Conservation (phyloP, 352 stramenopile species). For the Phytophthora fragariaefolia region DNA sequence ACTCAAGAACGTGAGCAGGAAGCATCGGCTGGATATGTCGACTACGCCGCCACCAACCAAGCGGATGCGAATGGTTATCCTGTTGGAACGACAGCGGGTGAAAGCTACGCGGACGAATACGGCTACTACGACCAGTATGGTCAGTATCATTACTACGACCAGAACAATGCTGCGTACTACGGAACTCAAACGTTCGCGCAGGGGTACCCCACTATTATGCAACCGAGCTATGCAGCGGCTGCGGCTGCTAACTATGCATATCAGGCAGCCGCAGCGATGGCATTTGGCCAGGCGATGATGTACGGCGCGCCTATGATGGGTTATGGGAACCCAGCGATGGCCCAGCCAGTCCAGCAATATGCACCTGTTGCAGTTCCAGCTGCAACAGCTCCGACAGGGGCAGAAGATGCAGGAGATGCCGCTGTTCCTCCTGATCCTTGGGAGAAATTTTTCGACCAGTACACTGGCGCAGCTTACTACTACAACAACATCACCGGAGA, state of each 20-base stretch:
- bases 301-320: slow-evolving; percentile 53
- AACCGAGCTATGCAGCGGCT: slow-evolving; percentile 58
- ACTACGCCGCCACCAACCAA: slow-evolving; percentile 51
- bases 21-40: slow-evolving; percentile 29
- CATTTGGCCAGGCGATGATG: slow-evolving; percentile 53
- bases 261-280: slow-evolving; percentile 65
- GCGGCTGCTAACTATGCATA: slow-evolving; percentile 60
- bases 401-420: slow-evolving; percentile 17
- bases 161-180: slow-evolving; percentile 47
- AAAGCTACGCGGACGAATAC: slow-evolving; percentile 74
- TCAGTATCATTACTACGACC: slow-evolving; percentile 87
- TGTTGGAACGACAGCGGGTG: slow-evolving; percentile 4
- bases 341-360: slow-evolving; percentile 30
- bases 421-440: slow-evolving; percentile 68
- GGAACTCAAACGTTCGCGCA: slow-evolving; percentile 28
- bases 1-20: slow-evolving; percentile 21
- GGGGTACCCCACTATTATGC: slow-evolving; percentile 41
- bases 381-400: background rate
- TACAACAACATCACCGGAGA: slow-evolving; percentile 91
- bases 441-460: slow-evolving; percentile 90
- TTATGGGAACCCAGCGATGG: slow-evolving; percentile 36
- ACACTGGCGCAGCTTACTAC: slow-evolving; percentile 85
- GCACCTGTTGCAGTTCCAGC: slow-evolving; percentile 7
- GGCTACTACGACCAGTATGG: slow-evolving; percentile 85
- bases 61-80: slow-evolving; percentile 45